A percentile compares a stretch with the other conserved stretches of the same genome.
Evolutionary conservation across 805 yeast genomes (phyloP).

Genomic region (Wickerhamomyces bovis): DNA sequence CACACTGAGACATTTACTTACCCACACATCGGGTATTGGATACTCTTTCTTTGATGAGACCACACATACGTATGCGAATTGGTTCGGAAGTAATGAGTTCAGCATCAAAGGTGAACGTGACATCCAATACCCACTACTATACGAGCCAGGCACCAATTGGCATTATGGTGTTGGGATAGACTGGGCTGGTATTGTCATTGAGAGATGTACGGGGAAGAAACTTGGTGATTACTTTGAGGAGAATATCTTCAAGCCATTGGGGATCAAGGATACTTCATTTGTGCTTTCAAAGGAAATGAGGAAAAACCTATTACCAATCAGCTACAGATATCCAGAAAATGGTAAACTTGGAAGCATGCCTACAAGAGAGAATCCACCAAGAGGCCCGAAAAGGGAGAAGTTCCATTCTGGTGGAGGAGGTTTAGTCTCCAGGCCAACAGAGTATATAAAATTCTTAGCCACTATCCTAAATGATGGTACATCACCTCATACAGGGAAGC

Average conservation of each 20-base stretch:
- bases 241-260: slow-evolving; percentile 27
- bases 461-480: slow-evolving; percentile 32
- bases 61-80: slow-evolving; percentile 19
- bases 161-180: slow-evolving; percentile 30
- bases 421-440: slow-evolving; percentile 28
- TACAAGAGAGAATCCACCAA: slow-evolving; percentile 7
- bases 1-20: slow-evolving; percentile 29
- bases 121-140: slow-evolving; percentile 22
- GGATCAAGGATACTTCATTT: slow-evolving; percentile 24
- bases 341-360: slow-evolving; percentile 8
- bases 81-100: slow-evolving; percentile 14
- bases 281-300: slow-evolving; percentile 16
- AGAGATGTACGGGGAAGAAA: slow-evolving; percentile 24
- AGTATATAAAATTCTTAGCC: slow-evolving; percentile 31
- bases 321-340: slow-evolving; percentile 15
- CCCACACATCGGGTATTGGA: slow-evolving; percentile 35
- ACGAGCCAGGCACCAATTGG: slow-evolving; percentile 34
- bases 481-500: slow-evolving; percentile 15
- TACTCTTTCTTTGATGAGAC: slow-evolving; percentile 27
- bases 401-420: slow-evolving; percentile 36
- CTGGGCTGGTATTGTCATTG: slow-evolving; percentile 31
- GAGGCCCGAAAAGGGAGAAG: slow-evolving; percentile 3
- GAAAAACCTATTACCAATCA: slow-evolving; percentile 20
- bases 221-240: slow-evolving; percentile 26
- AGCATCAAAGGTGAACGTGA: slow-evolving; percentile 9